phyloP scores from a whole-genome alignment of 306 rosid genomes.

The Sesbania bispinosa region DNA sequence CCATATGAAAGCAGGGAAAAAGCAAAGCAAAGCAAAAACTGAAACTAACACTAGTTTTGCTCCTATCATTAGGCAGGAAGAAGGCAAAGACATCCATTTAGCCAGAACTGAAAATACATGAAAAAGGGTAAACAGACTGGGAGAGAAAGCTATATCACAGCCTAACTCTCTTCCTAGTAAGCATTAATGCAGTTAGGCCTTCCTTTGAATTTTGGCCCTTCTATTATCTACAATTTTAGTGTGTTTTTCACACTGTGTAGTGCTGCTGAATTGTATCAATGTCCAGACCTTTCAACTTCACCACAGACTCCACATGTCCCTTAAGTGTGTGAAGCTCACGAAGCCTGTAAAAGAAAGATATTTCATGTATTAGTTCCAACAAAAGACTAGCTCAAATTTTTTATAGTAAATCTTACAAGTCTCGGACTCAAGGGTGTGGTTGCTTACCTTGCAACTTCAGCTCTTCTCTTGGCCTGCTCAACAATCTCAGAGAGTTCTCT shows the following conservation, averaged over 20 bases:
- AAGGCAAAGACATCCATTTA: conserved; percentile 36
- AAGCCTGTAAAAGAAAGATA: conserved; percentile 49
- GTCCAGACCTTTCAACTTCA: conserved; percentile 94
- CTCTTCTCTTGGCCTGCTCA: conserved; percentile 98
- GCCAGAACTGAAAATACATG: conserved; percentile 38
- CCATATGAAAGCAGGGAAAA: conserved; percentile 1
- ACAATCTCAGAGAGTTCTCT: conserved; percentile 96
- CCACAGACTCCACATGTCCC: conserved; percentile 98
- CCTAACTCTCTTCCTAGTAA: conserved; percentile 24
- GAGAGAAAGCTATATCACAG: conserved; percentile 36
- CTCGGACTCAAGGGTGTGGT: background rate
- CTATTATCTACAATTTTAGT: conserved; percentile 24
- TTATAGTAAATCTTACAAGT: background rate
- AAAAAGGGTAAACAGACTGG: conserved; percentile 13
- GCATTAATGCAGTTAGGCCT: conserved; percentile 34
- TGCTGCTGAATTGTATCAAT: conserved; percentile 95
- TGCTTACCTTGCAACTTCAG: conserved; percentile 91
- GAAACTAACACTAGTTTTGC: conserved; percentile 32
- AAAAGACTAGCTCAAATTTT: no score
- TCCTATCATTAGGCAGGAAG: conserved; percentile 31
- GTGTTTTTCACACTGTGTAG: conserved; percentile 70
- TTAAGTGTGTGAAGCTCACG: conserved; percentile 94
- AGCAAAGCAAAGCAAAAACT: background rate
- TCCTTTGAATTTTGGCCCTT: conserved; percentile 17
- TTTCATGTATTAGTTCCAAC: background rate